Evolutionary conservation across 2,329 filamentous ascomycete genomes (phyloP).

Genomic region (Claviceps arundinis): DNA sequence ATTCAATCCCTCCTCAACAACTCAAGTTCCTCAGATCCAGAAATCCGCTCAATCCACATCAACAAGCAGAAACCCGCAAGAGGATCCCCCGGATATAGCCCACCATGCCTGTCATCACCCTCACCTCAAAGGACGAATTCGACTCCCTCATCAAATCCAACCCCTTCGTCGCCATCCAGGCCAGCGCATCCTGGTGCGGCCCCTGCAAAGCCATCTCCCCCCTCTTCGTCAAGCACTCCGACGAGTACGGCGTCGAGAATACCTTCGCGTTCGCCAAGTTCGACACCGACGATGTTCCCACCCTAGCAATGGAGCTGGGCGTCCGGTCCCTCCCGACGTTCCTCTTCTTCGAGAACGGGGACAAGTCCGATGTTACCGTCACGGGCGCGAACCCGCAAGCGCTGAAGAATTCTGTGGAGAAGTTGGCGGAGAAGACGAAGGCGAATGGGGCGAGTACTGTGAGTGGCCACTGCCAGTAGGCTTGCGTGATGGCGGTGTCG

Average conservation of each 20-base stretch:
- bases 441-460: slow-evolving; percentile 8
- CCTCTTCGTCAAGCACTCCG: slow-evolving; percentile 35
- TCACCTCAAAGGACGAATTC: slow-evolving; percentile 33
- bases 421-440: slow-evolving; percentile 14
- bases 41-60: too few relatives aligned
- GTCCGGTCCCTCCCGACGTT: slow-evolving; percentile 47
- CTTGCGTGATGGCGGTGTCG: too few relatives aligned
- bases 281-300: slow-evolving; percentile 41
- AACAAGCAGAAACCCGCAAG: too few relatives aligned
- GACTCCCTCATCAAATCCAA: slow-evolving; percentile 32
- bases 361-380: slow-evolving; percentile 28
- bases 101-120: slow-evolving; percentile 22
- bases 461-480: not conserved
- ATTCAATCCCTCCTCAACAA: too few relatives aligned
- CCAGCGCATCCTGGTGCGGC: slow-evolving; percentile 47
- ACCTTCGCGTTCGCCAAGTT: slow-evolving; percentile 43
- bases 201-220: slow-evolving; percentile 49
- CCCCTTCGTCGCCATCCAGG: slow-evolving; percentile 41
- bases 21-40: too few relatives aligned
- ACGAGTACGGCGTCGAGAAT: slow-evolving; percentile 21
- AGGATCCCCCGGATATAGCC: not conserved
- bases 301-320: slow-evolving; percentile 34
- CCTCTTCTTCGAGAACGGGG: slow-evolving; percentile 44
- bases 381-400: slow-evolving; percentile 24
- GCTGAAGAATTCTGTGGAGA: slow-evolving; percentile 17